Conservation (phyloP, 1,139 yeast species). For the Pichia norvegensis region DNA sequence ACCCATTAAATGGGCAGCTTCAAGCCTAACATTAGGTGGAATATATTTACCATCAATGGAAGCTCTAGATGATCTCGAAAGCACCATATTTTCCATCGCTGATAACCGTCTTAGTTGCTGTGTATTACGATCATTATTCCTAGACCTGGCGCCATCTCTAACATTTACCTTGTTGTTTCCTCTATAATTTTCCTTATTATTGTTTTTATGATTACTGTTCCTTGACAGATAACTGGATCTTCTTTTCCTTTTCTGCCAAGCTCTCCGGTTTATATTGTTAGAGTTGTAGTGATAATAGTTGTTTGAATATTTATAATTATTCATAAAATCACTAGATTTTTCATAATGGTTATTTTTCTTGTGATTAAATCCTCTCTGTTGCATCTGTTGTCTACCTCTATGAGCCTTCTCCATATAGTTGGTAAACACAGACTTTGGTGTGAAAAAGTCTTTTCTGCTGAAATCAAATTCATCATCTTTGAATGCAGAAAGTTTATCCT, state of each 20-base stretch:
- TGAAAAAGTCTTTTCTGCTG: conserved; percentile 63
- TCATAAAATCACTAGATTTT: conserved; percentile 1
- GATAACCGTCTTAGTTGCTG: conserved; percentile 7
- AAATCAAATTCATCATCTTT: conserved; percentile 27
- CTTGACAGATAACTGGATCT: conserved; percentile 15
- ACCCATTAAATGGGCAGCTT: conserved; percentile 8
- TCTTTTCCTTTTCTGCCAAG: conserved; percentile 27
- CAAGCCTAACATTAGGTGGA: conserved; percentile 46
- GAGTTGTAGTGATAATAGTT: conserved; percentile 14
- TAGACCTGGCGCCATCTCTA: background rate
- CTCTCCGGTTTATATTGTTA: conserved; percentile 20
- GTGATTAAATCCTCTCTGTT: conserved; percentile 25
- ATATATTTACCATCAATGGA: conserved; percentile 40
- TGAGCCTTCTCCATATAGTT: conserved; percentile 68
- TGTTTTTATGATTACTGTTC: background rate
- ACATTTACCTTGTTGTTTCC: conserved; percentile 4
- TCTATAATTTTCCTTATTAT: background rate
- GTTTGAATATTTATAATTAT: conserved; percentile 3
- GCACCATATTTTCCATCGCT: conserved; percentile 1
- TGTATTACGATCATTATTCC: conserved; percentile 2
- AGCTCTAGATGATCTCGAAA: conserved; percentile 8
- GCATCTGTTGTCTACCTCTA: conserved; percentile 28
- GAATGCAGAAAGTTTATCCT: conserved; percentile 9
- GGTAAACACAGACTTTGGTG: conserved; percentile 67
- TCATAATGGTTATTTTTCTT: conserved; percentile 6